Evolutionary conservation across 257 asterid genomes (phyloP), one percentile per base, ranked within the genome.

Genomic region (Rehmannia glutinosa): DNA sequence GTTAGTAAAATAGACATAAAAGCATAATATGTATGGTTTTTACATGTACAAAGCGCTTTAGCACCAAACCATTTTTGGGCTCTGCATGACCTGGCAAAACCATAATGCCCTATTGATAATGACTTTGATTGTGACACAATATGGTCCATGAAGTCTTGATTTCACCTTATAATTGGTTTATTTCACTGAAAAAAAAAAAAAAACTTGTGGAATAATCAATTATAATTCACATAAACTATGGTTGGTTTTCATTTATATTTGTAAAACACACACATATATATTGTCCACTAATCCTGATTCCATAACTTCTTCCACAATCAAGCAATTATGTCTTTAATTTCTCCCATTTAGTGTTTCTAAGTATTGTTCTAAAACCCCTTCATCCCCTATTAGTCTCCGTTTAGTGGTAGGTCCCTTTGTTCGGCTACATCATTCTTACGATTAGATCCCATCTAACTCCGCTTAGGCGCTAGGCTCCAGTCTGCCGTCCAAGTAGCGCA

Each of bases 41-140:
- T 32, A 55, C 45, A 55, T 39, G 53, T 30, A 57, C 72, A 56
- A 42, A 47, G 60, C 28, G 50, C 56, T 73, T 60, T 70, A 53
- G 61, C 71, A 65, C 30, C 67, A 74, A 69, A 65, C 60, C 77
- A 60, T 59, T 32, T 51, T 33, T 59, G 59, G 73, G 64, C 60
- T 25, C 60, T 66, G 66, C 30, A 42, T 74, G 56, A 65, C 66
- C 62, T 70, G 74, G 46, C 69, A 36, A 64, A 50, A 46, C 75
- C 70, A 78, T 71, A 51, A 71, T 62, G 73, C 73, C 74, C 77
- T 41, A 36, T 74, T 39, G 79, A 74, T 28, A 78, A 52, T 65
- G 80, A 78, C 74, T 28, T 28, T 41, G 80, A 74, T 70, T 65
- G 75, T 41, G 77, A 78, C 77, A 69, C 59, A 46, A 15, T 64